Conservation (phyloP, 1,284 basidiomycete species). For the Albatrellus sp. region DNA sequence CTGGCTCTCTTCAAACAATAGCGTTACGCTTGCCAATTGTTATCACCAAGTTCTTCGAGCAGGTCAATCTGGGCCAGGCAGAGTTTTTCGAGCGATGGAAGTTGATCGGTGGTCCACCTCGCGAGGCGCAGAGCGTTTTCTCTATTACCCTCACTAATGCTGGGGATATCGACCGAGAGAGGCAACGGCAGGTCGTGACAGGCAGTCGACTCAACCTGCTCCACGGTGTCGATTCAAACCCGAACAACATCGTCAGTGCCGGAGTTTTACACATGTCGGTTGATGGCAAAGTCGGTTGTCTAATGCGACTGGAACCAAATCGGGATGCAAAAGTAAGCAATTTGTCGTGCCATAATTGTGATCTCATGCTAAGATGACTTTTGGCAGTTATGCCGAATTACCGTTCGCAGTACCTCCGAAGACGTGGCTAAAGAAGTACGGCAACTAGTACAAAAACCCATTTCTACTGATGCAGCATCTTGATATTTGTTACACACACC, state of each 20-base stretch:
- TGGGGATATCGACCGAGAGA: conserved; percentile 65
- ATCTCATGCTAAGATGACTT: conserved; percentile 1
- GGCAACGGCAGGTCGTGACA: conserved; percentile 63
- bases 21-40: conserved; percentile 80
- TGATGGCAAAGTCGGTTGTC: conserved; percentile 89
- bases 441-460: conserved; percentile 47
- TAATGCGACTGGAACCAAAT: conserved; percentile 91
- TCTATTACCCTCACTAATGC: conserved; percentile 55
- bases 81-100: conserved; percentile 99
- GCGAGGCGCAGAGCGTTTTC: conserved; percentile 87
- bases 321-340: conserved; percentile 73
- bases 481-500: not conserved
- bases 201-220: conserved; percentile 73
- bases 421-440: conserved; percentile 77
- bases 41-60: conserved; percentile 88
- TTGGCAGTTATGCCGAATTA: conserved; percentile 79
- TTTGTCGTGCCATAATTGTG: not conserved
- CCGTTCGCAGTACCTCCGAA: conserved; percentile 92
- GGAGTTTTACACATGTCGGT: conserved; percentile 83
- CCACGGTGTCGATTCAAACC: conserved; percentile 77
- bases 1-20: conserved; percentile 82
- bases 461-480: conserved; percentile 17
- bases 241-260: conserved; percentile 80
- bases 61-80: conserved; percentile 68
- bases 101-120: conserved; percentile 86